These are phyloP conservation scores for Geotrichum australiense DNA, from an alignment of 1,139 yeast genomes.

Conservation along the genomic window DNA sequence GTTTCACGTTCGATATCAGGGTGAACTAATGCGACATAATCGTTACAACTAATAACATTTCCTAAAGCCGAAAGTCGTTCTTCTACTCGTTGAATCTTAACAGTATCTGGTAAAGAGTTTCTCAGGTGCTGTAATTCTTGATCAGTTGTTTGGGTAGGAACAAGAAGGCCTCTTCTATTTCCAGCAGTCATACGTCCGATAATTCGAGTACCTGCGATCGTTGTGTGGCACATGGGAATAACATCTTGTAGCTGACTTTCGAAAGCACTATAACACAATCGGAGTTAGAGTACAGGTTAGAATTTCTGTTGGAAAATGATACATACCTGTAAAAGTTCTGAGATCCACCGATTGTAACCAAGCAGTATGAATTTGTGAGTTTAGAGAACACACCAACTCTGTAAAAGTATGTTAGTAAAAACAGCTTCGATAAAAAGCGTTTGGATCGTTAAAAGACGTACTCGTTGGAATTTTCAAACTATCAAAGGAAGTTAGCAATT, in stretches of 20 bases:
- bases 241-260: conserved; percentile 97
- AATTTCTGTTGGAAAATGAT: no score
- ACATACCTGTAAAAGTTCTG: conserved; percentile 72
- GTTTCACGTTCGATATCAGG: conserved; percentile 99
- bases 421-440: conserved; percentile 3
- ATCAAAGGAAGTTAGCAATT: conserved; percentile 1
- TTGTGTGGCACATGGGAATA: conserved; percentile 92
- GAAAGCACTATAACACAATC: conserved; percentile 53
- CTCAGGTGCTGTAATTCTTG: conserved; percentile 97
- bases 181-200: conserved; percentile 99
- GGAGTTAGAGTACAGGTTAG: conserved; percentile 2
- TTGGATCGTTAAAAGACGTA: conserved; percentile 20
- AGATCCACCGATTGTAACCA: conserved; percentile 96
- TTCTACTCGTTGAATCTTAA: conserved; percentile 95
- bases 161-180: conserved; percentile 93
- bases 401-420: conserved; percentile 5
- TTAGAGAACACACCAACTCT: conserved; percentile 92
- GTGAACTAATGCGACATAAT: conserved; percentile 96
- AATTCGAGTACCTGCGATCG: conserved; percentile 96
- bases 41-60: conserved; percentile 97
- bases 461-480: conserved; percentile 96
- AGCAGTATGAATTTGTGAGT: conserved; percentile 90
- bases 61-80: conserved; percentile 96
- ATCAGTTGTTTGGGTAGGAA: conserved; percentile 98
- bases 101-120: conserved; percentile 94